phyloP scores from a whole-genome alignment of 2,329 filamentous ascomycete genomes.

The Ambrosiella cleistominuta region DNA sequence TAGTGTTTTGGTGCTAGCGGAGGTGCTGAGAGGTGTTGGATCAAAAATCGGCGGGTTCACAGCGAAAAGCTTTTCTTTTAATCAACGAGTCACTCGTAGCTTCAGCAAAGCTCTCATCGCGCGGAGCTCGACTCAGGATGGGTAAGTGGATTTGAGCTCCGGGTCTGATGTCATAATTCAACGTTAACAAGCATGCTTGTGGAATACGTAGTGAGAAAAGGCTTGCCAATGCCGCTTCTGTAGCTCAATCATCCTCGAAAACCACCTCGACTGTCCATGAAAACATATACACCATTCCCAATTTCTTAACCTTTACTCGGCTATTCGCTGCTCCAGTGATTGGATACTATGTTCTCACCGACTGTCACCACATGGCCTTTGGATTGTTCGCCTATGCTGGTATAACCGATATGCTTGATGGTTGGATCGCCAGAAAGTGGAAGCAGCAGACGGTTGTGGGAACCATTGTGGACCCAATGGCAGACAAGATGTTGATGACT shows the following conservation, averaged over 20 bases:
- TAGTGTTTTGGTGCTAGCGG: not conserved
- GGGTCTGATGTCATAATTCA: not conserved
- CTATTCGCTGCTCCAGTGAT: conserved; percentile 68
- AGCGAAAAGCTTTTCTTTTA: not conserved
- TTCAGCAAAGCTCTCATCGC: not conserved
- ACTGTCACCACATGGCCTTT: conserved; percentile 61
- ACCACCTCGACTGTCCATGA: conserved; percentile 35
- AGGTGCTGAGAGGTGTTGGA: not conserved
- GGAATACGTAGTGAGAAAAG: not conserved
- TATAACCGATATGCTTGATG: conserved; percentile 80
- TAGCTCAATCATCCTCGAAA: no score
- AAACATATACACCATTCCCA: conserved; percentile 95
- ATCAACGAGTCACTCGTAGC: not conserved
- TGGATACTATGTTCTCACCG: conserved; percentile 74
- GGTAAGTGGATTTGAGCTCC: not conserved
- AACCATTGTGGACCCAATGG: conserved; percentile 89
- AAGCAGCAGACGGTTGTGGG: conserved; percentile 85
- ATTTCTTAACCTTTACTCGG: conserved; percentile 75
- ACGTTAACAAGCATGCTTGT: not conserved
- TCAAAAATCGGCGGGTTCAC: not conserved
- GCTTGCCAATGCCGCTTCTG: not conserved
- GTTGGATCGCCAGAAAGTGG: conserved; percentile 80
- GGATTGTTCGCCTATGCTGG: conserved; percentile 84
- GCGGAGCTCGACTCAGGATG: not conserved
- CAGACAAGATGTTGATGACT: conserved; percentile 93